Evolutionary conservation across 306 rosid species (phyloP), one percentile per base, ranked within the genome.

Genomic region (Pachyrhizus erosus): DNA sequence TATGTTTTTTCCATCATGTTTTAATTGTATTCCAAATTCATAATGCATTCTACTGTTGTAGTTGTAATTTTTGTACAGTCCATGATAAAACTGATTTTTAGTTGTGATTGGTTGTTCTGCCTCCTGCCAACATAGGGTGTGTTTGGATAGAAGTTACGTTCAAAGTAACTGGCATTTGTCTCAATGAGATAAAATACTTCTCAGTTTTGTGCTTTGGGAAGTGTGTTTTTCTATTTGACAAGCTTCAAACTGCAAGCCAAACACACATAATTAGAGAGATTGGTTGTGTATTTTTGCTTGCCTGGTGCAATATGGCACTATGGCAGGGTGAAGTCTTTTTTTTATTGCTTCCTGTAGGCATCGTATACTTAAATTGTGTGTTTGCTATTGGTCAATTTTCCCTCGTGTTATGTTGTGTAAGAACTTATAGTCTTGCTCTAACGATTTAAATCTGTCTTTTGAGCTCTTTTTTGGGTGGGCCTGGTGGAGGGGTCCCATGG

Each of bases 281-380:
- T 77, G 60, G 60, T 72, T 77, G n/a, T 26, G 17, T 70, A 18
- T 78, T 73, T 60, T 1, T 24, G 37, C 45, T 68, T 62, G 37
- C 54, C 57, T 60, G 65, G 40, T 76, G 66, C 31, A 0, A 29
- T 67, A 5, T 65, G 72, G 48, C 49, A 31, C 15, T 9, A 69
- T 82, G 42, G 74, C 45, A 64, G 43, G 84, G 57, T 48, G 20
- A 31, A 70, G 33, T 54, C 3, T 37, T 54, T 24, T 66, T 31
- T 39, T 39, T 7, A n/a, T n/a, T n/a, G n/a, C n/a, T n/a, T n/a
- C n/a, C 27, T 70, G 33, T 80, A 43, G 29, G 13, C 64, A 20
- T 14, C 18, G 24, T 43, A 45, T n/a, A n/a, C n/a, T n/a, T n/a
- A n/a, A n/a, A n/a, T n/a, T n/a, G n/a, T n/a, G n/a, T n/a, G n/a